Base-by-base conservation (phyloP, 306 rosid genomes). In the Sphenostylis stenocarpa region DNA sequence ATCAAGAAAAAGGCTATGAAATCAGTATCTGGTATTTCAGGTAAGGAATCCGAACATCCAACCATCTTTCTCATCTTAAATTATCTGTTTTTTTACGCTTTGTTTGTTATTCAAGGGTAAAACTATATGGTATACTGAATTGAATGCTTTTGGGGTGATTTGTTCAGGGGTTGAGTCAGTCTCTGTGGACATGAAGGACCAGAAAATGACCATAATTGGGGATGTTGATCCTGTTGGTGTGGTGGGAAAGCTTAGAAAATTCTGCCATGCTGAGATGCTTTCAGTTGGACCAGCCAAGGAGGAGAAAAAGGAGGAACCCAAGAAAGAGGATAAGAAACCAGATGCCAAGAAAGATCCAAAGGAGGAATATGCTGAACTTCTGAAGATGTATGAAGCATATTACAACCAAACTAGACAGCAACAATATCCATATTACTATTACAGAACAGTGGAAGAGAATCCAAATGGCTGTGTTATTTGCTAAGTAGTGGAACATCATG, bases 261-360 rank as follows among this genome's bases (percentile, higher is more conserved):
- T 83, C 4, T 87, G 87, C 23, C 39, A 0, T 26, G 65, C 87
- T n/a, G 89, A 88, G 0, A 87, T 94, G 29, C 14, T 88, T 8
- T 90, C 96, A 4, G 98, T 94, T 19, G 98, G 90, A 16, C 91
- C 91, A 13, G 87, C 90, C 1, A 90, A 91, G 70, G 91, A 86
- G 76, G 94, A 88, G 79, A 80, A 88, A 77, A 80, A 89, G 61
- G 87, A 89, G 3, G 92, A 85, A 23, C 41, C 41, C 4, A 80
- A 84, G n/a, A 79, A 78, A 5, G 85, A 75, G 0, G n/a, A 70
- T 1, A 76, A 83, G 29, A 85, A 85, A 67, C 15, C 28, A 41
- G 85, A 83, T 0, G 78, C 82, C 21, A 77, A 82, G 53, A 84
- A 86, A 73, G 85, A 76, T 34, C 83, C 83, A 11, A 78, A 81